Percentiles rank a stretch among this genome's conserved stretches.
Conservation (phyloP, 208 protist species). For the Porcisia hertigi region DNA sequence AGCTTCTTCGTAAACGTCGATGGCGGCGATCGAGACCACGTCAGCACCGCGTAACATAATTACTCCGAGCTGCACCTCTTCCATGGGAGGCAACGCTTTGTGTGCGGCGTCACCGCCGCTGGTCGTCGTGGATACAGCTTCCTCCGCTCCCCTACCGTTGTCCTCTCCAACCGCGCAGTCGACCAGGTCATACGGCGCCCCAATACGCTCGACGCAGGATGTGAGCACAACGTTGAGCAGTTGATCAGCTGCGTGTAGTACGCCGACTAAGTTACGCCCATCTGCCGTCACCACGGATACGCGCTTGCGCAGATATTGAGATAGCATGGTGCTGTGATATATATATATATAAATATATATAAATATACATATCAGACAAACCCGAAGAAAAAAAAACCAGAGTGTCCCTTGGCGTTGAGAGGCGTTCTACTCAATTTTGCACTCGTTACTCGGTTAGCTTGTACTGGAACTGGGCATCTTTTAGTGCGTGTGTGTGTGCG, state of each 20-base stretch:
- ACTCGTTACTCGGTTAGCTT: no score
- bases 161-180: constrained; percentile 18
- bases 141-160: not conserved
- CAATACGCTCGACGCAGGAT: constrained; percentile 63
- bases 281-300: constrained; percentile 83
- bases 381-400: not conserved
- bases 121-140: not conserved
- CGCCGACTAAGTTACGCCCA: constrained; percentile 75
- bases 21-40: constrained; percentile 62
- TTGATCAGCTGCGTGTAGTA: constrained; percentile 82
- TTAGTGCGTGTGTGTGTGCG: not conserved
- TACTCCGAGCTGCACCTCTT: constrained; percentile 62
- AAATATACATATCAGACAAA: not conserved
- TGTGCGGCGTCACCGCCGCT: not conserved
- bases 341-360: not conserved
- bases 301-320: constrained; percentile 64
- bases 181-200: constrained; percentile 39
- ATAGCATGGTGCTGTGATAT: constrained; percentile 44
- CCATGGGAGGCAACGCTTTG: constrained; percentile 19
- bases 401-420: not conserved
- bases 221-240: constrained; percentile 81
- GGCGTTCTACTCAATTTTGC: not conserved
- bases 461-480: no score
- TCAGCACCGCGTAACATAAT: constrained; percentile 76
- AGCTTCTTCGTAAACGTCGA: constrained; percentile 83